Evolutionary conservation across 2,329 filamentous ascomycete species (phyloP), one percentile per base, ranked within the genome.

Genomic region (Fusarium napiforme): DNA sequence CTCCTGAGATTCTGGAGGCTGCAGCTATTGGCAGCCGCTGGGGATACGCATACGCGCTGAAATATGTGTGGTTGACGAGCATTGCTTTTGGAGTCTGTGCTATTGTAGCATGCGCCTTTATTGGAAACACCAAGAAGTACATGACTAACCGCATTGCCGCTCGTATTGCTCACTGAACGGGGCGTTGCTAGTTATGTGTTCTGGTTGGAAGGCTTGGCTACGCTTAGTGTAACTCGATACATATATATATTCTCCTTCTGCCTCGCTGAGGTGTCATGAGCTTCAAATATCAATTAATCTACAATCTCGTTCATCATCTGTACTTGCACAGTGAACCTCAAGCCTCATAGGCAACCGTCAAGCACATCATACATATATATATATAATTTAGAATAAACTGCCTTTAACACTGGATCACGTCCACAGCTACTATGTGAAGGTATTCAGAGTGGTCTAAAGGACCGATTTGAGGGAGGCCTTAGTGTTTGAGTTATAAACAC

Each of bases 291-390:
- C 5, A 42, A 7, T 16, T 16, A 7, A n/a, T 16, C 7, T 23
- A 4, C 15, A 10, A 16, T 9, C 21, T 15, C 14, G 21, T 15
- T 15, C 3, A 15, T n/a, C 9, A 10, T 2, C 14, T 16, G 3
- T 10, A 0, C 15, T n/a, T 42, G 9, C 14, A 42, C 5, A 8
- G 0, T 42, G 14, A n/a, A 10, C 9, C 21, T n/a, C 15, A 1
- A n/a, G 4, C 21, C 5, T 16, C 16, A 16, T 9, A 42, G 7
- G 3, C 14, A 42, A 14, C 14, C 1, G 14, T n/a, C 4, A 16
- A 9, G 8, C 16, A 10, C 3, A n/a, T 42, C 4, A 5, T 40
- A n/a, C 12, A 12, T 32, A 15, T 9, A 15, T 3, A n/a, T 7
- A n/a, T 5, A n/a, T 15, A 6, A 42, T n/a, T 6, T 10, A n/a